Evolutionary conservation across 176 grass and related monocot species (phyloP).

Genomic region (Secale cereale): DNA sequence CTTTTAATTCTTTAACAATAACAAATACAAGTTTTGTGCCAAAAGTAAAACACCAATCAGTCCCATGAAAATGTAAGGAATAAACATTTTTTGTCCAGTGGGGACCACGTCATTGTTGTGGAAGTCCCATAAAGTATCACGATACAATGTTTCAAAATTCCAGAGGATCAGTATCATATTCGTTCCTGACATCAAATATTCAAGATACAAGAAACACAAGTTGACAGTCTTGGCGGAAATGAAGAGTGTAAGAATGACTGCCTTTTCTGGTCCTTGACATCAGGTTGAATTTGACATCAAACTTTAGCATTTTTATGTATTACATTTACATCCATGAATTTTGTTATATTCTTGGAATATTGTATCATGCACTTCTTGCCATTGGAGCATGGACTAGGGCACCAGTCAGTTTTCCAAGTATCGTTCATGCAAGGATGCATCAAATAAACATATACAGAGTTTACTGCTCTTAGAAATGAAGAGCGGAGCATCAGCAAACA

Average conservation of each 20-base stretch:
- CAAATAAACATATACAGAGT: neutral
- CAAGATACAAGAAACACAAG: neutral
- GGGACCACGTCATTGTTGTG: neutral
- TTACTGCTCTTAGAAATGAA: neutral
- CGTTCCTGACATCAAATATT: neutral
- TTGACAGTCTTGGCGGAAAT: neutral
- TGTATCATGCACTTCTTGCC: neutral
- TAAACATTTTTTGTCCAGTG: neutral
- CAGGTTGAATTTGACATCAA: neutral
- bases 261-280: neutral
- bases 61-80: neutral
- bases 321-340: neutral
- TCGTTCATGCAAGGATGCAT: neutral
- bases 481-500: neutral
- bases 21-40: neutral
- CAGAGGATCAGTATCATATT: neutral
- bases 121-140: neutral
- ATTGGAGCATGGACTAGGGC: neutral
- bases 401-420: neutral
- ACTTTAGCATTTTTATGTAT: neutral
- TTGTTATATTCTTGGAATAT: neutral
- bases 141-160: neutral
- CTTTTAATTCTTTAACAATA: conserved; percentile 16
- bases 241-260: neutral
- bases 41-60: neutral